Percentiles rank a stretch among this genome's conserved stretches.
These are phyloP conservation scores for Picea abies DNA, from an alignment of 83 land plant genomes.

Conservation along the genomic window DNA sequence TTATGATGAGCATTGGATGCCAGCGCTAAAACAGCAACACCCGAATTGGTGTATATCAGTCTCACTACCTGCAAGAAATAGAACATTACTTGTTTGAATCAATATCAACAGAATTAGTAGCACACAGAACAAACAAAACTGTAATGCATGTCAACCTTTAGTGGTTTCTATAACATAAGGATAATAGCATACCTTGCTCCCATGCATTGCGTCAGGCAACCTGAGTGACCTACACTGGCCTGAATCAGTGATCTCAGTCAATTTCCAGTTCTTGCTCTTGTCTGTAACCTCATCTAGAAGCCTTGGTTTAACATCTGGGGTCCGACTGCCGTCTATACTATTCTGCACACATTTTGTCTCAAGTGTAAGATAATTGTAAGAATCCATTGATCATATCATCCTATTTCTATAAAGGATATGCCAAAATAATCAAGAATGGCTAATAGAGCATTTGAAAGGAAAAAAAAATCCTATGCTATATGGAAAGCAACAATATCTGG, in stretches of 20 bases:
- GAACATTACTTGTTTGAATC: slow-evolving; percentile 4
- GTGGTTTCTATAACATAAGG: not conserved
- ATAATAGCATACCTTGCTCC: slow-evolving; percentile 44
- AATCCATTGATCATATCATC: not conserved
- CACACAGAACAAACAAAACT: not conserved
- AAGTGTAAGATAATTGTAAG: not conserved
- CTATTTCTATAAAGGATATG: not conserved
- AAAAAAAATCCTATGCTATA: too few species aligned
- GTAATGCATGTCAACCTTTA: not conserved
- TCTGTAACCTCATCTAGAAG: slow-evolving; percentile 36
- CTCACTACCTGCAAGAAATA: slow-evolving; percentile 59
- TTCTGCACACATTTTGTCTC: slow-evolving; percentile 27
- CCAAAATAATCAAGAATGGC: too few species aligned
- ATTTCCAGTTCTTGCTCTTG: slow-evolving; percentile 53
- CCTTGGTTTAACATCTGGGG: slow-evolving; percentile 59
- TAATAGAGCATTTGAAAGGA: too few species aligned
- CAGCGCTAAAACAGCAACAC: slow-evolving; percentile 74
- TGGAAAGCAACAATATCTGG: slow-evolving; percentile 19
- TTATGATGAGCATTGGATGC: slow-evolving; percentile 84
- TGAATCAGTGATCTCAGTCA: slow-evolving; percentile 52
- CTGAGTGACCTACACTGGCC: slow-evolving; percentile 36
- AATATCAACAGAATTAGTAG: not conserved
- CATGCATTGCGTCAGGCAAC: slow-evolving; percentile 40
- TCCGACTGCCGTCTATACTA: slow-evolving; percentile 39
- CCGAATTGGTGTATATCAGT: slow-evolving; percentile 82